These are phyloP conservation scores for Stagonosporopsis vannaccii DNA, from an alignment of 2,329 filamentous ascomycete species.

Conservation along the genomic window DNA sequence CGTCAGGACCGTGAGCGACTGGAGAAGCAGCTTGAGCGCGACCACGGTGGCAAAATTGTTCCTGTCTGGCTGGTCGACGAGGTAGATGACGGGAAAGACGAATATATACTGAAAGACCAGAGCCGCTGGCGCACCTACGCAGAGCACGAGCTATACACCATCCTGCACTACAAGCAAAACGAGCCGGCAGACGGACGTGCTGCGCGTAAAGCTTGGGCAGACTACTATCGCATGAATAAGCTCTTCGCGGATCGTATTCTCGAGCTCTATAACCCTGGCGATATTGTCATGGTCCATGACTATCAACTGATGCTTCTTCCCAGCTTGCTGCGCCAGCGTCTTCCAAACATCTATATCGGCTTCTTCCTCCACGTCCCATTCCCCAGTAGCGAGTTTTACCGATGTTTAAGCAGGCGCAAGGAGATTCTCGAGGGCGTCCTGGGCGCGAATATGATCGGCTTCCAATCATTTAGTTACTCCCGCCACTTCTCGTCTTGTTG, in stretches of 20 bases:
- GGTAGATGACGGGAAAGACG: constrained; percentile 71
- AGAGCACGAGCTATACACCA: constrained; percentile 87
- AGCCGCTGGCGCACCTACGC: constrained; percentile 87
- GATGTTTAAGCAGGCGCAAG: constrained; percentile 86
- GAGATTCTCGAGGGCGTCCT: constrained; percentile 89
- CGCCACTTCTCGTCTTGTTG: constrained; percentile 95
- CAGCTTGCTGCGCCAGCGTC: constrained; percentile 82
- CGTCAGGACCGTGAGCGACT: constrained; percentile 74
- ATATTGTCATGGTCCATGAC: constrained; percentile 92
- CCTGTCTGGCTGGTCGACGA: constrained; percentile 91
- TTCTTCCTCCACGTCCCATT: constrained; percentile 96
- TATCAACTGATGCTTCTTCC: constrained; percentile 92
- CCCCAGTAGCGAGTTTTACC: constrained; percentile 93
- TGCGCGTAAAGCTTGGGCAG: constrained; percentile 84
- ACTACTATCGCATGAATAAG: constrained; percentile 93
- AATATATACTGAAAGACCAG: constrained; percentile 79
- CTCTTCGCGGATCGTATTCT: constrained; percentile 90
- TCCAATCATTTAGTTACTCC: constrained; percentile 95
- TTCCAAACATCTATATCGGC: constrained; percentile 89
- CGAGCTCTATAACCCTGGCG: constrained; percentile 88
- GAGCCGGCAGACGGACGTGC: constrained; percentile 85
- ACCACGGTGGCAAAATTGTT: constrained; percentile 78
- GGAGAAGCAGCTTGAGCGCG: constrained; percentile 75
- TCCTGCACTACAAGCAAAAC: constrained; percentile 96
- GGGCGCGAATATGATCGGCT: constrained; percentile 90